Base-by-base conservation (phyloP, 371 early-diverging fungal genomes). In the Dinochytrium kinnereticum region DNA sequence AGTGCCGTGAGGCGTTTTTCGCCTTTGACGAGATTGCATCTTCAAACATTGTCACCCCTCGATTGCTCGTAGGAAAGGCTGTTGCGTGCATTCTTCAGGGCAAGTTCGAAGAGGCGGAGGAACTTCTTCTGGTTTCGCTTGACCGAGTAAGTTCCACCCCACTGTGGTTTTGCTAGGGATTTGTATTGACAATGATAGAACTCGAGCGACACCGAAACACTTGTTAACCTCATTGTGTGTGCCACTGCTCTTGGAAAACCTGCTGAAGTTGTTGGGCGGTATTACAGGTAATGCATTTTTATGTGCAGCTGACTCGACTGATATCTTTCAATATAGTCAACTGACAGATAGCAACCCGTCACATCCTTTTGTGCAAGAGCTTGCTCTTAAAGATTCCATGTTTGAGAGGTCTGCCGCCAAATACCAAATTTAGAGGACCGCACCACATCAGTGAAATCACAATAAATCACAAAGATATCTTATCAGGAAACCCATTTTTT, bases 21-120 rank as follows among this genome's bases (percentile, higher is more conserved):
- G 93, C 95, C 59, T 97, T 93, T 74, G 96, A 97, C 77, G 98
- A 97, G 75, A 89, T 97, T 69, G 94, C 90, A 19, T 91, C 93
- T 64, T 91, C 95, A 0, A 85, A 81, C 59, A 81, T 90, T 28
- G 86, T 86, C 1, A 89, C 92, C n/a, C 68, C 82, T 30, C 91
- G 93, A 69, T 86, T 97, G 33, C 80, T 96, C 39, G 91, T 88
- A 36, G 89, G 93, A 2, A 92, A 92, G 80, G 98, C 98, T 1
- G 93, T 94, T 17, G 89, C 91, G 64, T 88, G 92, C 50, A 87
- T 98, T 78, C 91, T 94, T 26, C 78, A 93, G 75, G 93, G 91
- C 1, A 88, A 91, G 80, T 92, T 91, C 76, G 91, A 90, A 2
- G 96, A 96, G 78, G 98, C 98, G 10, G 92, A 94, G 69, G 87